Base-by-base conservation (phyloP, 1,284 basidiomycete species). In the Vanrija humicola region DNA sequence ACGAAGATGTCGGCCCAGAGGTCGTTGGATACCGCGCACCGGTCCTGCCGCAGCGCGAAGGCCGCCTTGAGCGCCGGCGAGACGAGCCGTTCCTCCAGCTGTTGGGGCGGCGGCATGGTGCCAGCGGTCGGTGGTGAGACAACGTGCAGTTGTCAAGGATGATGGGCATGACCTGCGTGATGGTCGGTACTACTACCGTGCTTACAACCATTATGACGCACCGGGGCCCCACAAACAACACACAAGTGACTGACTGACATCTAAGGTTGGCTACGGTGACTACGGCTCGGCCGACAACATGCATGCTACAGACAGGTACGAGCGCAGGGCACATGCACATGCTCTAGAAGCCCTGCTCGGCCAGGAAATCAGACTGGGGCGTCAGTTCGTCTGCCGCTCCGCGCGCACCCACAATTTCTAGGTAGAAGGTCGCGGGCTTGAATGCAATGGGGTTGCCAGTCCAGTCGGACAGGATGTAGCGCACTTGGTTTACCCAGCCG, bases 381-480 rank as follows among this genome's bases (percentile, higher is more conserved):
- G 44, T 54, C 34, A 58, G 23, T 7, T 43, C 15, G 18, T 10
- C 19, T 1, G 19, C 15, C 1, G 7, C 15, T 3, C 5, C 16
- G 6, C 28, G 28, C 7, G 28, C 28, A 70, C 73, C 66, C 52
- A 76, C 88, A 51, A 91, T 82, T 46, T 88, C 86, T 5, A 90
- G 82, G 69, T 93, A 94, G 73, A 94, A 94, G 6, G 87, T 90
- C 19, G 86, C 89, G 6, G 90, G 89, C 58, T 86, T 86, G 78
- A 93, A 96, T 57, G 86, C 83, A 67, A 96, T 89, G 60, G 89
- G 86, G 54, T 85, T 86, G n/a, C 92, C 93, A 61, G 84, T 86
- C 76, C 91, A 86, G 65, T 86, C 85, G 0, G 89, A 88, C 82
- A 89, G 88, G 67, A 88, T 88, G 77, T 90, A 91, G 48, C 89